phyloP scores from a whole-genome alignment of 225 moss, liverwort and hornwort genomes.

The Rhytidiadelphus loreus region DNA sequence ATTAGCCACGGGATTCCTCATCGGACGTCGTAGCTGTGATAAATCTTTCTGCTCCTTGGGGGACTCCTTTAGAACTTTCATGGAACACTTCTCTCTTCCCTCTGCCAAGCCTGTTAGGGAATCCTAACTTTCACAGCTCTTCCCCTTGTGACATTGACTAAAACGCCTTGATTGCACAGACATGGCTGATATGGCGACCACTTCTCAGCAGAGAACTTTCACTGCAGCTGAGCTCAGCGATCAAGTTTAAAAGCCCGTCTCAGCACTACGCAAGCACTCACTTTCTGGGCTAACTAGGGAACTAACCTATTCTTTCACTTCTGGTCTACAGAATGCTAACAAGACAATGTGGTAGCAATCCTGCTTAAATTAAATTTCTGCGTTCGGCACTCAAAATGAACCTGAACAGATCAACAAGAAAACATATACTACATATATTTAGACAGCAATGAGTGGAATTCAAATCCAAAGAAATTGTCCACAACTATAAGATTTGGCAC shows the following conservation, averaged over 20 bases:
- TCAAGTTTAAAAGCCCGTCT: not conserved
- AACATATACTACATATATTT: not conserved
- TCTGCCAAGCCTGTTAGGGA: not conserved
- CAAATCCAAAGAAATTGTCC: not conserved
- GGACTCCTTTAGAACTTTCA: slow-evolving; percentile 1
- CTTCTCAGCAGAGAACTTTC: not conserved
- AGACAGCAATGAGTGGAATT: not conserved
- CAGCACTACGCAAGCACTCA: not conserved
- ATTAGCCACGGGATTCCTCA: slow-evolving; percentile 8
- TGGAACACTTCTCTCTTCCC: not conserved
- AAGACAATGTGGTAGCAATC: not conserved
- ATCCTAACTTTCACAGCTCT: not conserved
- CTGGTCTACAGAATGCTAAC: not conserved
- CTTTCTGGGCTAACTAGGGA: not conserved
- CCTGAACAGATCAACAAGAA: not conserved
- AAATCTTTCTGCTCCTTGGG: not conserved
- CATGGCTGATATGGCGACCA: not conserved
- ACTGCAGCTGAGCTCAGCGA: not conserved
- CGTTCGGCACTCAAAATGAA: not conserved
- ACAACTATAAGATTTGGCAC: not conserved
- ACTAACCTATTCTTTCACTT: not conserved
- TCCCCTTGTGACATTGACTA: not conserved
- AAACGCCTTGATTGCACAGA: not conserved
- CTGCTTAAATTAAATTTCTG: not conserved
- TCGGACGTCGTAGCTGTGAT: not conserved